A percentile compares a stretch with the other conserved stretches of the same genome.
phyloP scores from a whole-genome alignment of 2,329 filamentous ascomycete genomes.

The Xylariaceae sp. region DNA sequence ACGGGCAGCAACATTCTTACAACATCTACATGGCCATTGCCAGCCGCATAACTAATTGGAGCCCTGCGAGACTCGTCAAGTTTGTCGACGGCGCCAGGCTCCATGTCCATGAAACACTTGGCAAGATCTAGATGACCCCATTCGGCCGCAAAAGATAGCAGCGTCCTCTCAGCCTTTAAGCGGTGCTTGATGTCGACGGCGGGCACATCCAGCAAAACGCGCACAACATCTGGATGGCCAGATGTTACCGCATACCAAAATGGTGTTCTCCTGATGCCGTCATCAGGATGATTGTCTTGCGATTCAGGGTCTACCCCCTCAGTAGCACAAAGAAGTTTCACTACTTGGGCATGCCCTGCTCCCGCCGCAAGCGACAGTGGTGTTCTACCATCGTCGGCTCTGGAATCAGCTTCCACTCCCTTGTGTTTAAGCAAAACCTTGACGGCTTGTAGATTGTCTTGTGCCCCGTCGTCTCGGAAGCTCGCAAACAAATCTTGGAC shows the following conservation, averaged over 20 bases:
- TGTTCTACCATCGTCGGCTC: background rate
- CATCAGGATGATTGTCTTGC: too few relatives aligned
- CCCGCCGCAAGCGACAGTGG: background rate
- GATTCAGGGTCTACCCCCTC: too few relatives aligned
- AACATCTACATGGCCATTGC: too few relatives aligned
- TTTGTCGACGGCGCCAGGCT: background rate
- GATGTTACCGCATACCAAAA: background rate
- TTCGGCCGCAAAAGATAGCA: background rate
- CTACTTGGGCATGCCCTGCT: too few relatives aligned
- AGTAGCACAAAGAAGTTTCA: too few relatives aligned
- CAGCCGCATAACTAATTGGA: background rate
- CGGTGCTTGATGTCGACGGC: background rate
- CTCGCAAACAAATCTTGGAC: too few relatives aligned
- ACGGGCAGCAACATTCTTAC: too few relatives aligned
- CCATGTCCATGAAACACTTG: background rate
- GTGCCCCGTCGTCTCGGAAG: too few relatives aligned
- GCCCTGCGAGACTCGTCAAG: background rate
- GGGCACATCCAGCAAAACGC: background rate
- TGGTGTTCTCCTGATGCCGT: background rate
- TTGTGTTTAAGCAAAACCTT: background rate
- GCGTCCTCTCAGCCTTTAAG: background rate
- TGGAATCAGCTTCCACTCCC: background rate
- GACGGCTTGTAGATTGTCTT: background rate
- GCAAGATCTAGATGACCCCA: background rate
- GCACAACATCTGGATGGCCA: background rate